These are phyloP conservation scores for Melaleuca alternifolia DNA, from an alignment of 345 rosid species.

Conservation along the genomic window DNA sequence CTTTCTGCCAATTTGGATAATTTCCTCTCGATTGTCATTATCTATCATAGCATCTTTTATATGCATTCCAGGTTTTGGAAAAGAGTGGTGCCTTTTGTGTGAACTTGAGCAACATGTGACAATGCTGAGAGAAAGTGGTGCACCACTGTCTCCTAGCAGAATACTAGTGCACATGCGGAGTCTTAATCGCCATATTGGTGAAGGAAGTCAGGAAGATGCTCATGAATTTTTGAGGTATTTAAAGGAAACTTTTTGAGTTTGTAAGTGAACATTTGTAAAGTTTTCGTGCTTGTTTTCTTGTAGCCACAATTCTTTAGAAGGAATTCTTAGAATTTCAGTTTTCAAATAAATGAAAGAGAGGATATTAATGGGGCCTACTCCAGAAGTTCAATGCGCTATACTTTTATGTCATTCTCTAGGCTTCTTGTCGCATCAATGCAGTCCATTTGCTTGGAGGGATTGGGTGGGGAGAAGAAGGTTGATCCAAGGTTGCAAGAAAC, in stretches of 20 bases:
- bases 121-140: conserved; percentile 62
- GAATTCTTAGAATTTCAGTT: background rate
- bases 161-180: conserved; percentile 57
- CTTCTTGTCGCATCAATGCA: conserved; percentile 77
- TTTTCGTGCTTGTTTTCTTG: background rate
- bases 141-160: conserved; percentile 60
- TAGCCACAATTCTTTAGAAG: background rate
- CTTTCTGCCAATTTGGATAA: background rate
- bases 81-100: conserved; percentile 82
- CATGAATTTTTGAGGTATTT: conserved; percentile 77
- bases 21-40: background rate
- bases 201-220: conserved; percentile 90
- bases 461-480: conserved; percentile 72
- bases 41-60: background rate
- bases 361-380: background rate
- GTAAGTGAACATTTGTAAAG: background rate
- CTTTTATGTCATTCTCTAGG: conserved; percentile 22
- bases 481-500: conserved; percentile 64
- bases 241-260: background rate
- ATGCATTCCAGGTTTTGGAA: conserved; percentile 42
- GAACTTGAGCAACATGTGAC: conserved; percentile 75
- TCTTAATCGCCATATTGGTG: conserved; percentile 64
- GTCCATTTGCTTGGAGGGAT: conserved; percentile 68
- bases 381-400: background rate
- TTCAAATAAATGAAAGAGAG: background rate